Percentiles rank a stretch among this genome's conserved stretches.
phyloP scores from a whole-genome alignment of 192 early-diverging fungal genomes.

The Bifiguratus adelaidae region DNA sequence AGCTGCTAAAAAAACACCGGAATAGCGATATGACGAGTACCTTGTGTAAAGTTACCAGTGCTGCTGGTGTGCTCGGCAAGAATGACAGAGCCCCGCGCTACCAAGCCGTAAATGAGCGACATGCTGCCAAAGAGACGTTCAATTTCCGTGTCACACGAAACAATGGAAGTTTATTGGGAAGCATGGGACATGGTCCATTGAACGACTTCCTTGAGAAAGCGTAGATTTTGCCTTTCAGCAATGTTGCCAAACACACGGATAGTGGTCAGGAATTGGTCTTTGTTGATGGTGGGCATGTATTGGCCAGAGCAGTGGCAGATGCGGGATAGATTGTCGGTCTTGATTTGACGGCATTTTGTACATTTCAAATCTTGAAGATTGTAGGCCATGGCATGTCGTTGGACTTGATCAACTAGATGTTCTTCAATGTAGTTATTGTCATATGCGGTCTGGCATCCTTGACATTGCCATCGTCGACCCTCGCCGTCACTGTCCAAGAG shows the following conservation, averaged over 20 bases:
- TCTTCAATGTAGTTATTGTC: conserved; percentile 74
- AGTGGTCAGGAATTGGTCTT: conserved; percentile 41
- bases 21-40: conserved; percentile 13
- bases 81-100: conserved; percentile 63
- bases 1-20: neutral
- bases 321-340: conserved; percentile 61
- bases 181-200: no score
- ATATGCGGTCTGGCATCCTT: conserved; percentile 70
- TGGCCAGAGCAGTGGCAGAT: conserved; percentile 71
- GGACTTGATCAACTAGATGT: conserved; percentile 64
- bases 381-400: conserved; percentile 53
- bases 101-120: conserved; percentile 75
- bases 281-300: conserved; percentile 35
- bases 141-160: no score
- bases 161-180: no score
- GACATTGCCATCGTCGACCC: conserved; percentile 56
- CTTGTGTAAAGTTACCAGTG: conserved; percentile 71
- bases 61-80: conserved; percentile 77
- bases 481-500: conserved; percentile 41
- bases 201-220: conserved; percentile 43
- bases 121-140: no score
- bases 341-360: conserved; percentile 67
- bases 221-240: conserved; percentile 43
- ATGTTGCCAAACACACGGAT: conserved; percentile 53
- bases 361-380: conserved; percentile 88